Evolutionary conservation across 495 filamentous ascomycete genomes (phyloP), one percentile per base, ranked within the genome.

Genomic region (Eremomyces bilateralis): DNA sequence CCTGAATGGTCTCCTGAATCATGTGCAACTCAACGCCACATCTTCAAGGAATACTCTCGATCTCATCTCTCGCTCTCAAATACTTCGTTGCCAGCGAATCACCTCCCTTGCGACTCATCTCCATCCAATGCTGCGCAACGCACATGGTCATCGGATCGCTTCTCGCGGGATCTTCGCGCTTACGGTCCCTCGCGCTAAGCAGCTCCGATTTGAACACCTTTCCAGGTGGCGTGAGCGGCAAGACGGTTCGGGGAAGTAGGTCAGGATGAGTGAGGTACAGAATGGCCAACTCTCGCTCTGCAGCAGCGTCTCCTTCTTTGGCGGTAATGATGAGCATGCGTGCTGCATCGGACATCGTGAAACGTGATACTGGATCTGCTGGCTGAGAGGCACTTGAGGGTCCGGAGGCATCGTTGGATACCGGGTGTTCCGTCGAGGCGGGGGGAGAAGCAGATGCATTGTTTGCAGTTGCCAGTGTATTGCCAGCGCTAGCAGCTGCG

Each of bases 91-190:
- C 88, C 41, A 94, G 62, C 47, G 78, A 69, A 53, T 97, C 88
- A 6, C 83, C 83, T 22, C 85, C 84, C 34, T 61, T 68, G 38
- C 80, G 76, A 27, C 80, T 82, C 41, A 84, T 59, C 59, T 83
- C 82, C 88, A 95, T 95, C 88, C 88, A 97, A 58, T 97, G 88
- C 48, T 92, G 76, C 3, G 90, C 85, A 35, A 94, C 64, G 48
- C 85, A 93, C 77, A 97, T 92, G 6, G 81, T 81, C 31, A 76
- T 72, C 13, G 88, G 82, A 49, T 97, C 83, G 33, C 70, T 70
- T 28, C 75, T 59, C 24, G 74, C 68, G 29, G 64, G 40, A 40
- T 60, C 50, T 39, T 53, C 42, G 21, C 53, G 38, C 43, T 63
- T 60, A 32, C 67, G 54, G 41, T 68, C 71, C 48, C 67, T 66